phyloP scores from a whole-genome alignment of 208 protist species.

The Balamuthia mandrillaris region DNA sequence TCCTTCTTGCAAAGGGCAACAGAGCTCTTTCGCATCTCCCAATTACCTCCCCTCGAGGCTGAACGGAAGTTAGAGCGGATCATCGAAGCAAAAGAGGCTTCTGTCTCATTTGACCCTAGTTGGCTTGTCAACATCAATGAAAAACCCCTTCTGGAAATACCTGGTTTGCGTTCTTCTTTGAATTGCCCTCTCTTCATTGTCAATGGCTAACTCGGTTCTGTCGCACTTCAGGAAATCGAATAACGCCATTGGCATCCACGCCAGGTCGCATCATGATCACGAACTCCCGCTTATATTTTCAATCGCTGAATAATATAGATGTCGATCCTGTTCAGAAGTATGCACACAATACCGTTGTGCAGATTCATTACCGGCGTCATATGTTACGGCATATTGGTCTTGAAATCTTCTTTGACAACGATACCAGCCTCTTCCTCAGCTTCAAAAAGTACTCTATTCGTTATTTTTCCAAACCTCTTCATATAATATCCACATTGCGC shows the following conservation, averaged over 20 bases:
- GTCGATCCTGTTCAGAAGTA: slow-evolving; percentile 63
- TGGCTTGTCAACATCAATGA: slow-evolving; percentile 56
- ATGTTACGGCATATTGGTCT: slow-evolving; percentile 61
- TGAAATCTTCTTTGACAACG: slow-evolving; percentile 60
- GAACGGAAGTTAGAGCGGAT: slow-evolving; percentile 36
- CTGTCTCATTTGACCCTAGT: slow-evolving; percentile 47
- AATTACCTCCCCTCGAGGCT: background rate
- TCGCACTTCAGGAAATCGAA: background rate
- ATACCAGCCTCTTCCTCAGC: slow-evolving; percentile 39
- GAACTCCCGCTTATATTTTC: slow-evolving; percentile 60
- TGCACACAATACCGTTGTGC: slow-evolving; percentile 39
- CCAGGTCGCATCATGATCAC: slow-evolving; percentile 53
- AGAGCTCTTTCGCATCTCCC: background rate
- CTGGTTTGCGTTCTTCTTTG: background rate
- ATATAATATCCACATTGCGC: background rate
- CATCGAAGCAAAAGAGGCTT: slow-evolving; percentile 49
- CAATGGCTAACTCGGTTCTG: background rate
- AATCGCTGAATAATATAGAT: slow-evolving; percentile 71
- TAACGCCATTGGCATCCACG: slow-evolving; percentile 41
- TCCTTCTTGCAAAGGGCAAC: background rate
- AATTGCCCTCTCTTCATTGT: background rate
- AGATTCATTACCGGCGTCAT: slow-evolving; percentile 56
- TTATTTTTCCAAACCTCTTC: background rate
- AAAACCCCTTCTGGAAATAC: slow-evolving; percentile 35
- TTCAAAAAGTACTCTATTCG: slow-evolving; percentile 28